These are phyloP conservation scores for Lizonia empirigonia DNA, from an alignment of 2,329 filamentous ascomycete species.

Conservation along the genomic window DNA sequence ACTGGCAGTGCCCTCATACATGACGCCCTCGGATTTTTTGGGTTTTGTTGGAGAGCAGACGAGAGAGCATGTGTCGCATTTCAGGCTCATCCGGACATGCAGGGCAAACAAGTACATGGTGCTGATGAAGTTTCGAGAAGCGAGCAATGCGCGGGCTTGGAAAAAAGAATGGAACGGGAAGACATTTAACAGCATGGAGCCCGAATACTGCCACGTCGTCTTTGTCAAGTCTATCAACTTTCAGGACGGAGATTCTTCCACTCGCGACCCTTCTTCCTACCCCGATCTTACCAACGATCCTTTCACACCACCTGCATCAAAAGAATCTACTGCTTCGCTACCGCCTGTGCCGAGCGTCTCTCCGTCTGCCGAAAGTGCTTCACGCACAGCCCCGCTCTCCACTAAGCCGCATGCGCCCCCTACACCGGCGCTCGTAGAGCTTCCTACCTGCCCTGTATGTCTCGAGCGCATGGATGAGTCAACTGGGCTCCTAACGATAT, in stretches of 20 bases:
- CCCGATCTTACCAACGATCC: conserved; percentile 68
- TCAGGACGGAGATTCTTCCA: conserved; percentile 61
- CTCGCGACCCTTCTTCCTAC: conserved; percentile 57
- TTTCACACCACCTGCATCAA: conserved; percentile 62
- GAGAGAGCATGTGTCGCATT: conserved; percentile 85
- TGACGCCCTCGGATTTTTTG: conserved; percentile 87
- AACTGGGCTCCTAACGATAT: conserved; percentile 89
- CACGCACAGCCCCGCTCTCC: conserved; percentile 55
- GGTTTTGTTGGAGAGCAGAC: conserved; percentile 91
- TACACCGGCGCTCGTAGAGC: conserved; percentile 83
- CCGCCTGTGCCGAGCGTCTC: conserved; percentile 40
- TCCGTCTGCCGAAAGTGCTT: conserved; percentile 33
- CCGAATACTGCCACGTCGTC: conserved; percentile 92
- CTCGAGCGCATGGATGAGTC: conserved; percentile 98
- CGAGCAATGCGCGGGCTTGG: conserved; percentile 76
- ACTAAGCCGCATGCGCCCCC: conserved; percentile 70
- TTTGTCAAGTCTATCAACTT: conserved; percentile 94
- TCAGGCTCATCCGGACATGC: conserved; percentile 89
- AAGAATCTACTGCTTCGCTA: conserved; percentile 44
- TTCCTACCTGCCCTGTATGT: conserved; percentile 95
- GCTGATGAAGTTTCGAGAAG: conserved; percentile 87
- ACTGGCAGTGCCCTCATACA: conserved; percentile 90
- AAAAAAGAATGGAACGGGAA: conserved; percentile 88
- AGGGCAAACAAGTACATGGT: conserved; percentile 92
- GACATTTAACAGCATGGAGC: conserved; percentile 91